phyloP scores from a whole-genome alignment of 208 protist genomes.

The Trypanosoma rangeli region DNA sequence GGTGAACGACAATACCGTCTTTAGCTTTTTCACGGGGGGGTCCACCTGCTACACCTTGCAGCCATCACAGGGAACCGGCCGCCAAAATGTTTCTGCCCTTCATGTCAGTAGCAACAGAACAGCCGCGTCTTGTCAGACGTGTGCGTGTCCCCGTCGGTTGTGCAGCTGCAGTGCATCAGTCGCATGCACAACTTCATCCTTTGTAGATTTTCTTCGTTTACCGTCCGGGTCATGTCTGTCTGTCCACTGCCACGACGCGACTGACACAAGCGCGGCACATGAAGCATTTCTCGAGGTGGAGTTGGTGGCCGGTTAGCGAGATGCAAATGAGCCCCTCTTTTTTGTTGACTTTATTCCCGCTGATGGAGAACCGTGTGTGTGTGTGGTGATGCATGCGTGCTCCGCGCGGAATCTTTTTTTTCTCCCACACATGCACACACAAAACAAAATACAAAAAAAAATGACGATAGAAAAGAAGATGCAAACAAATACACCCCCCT shows the following conservation, averaged over 20 bases:
- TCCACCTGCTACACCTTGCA: conserved; percentile 18
- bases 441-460: not conserved
- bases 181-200: conserved; percentile 43
- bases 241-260: conserved; percentile 43
- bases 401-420: not conserved
- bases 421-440: conserved; percentile 1
- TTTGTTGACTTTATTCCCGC: not conserved
- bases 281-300: conserved; percentile 67
- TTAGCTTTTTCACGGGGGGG: conserved; percentile 19
- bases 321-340: not conserved
- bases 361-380: not conserved
- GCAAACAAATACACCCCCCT: too few relatives aligned
- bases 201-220: conserved; percentile 47
- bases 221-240: conserved; percentile 33
- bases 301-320: conserved; percentile 28
- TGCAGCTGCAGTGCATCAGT: conserved; percentile 39
- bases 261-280: conserved; percentile 27
- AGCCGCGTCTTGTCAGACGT: not conserved
- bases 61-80: not conserved
- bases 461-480: too few relatives aligned
- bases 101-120: not conserved
- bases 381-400: not conserved
- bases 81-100: not conserved
- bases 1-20: conserved; percentile 17
- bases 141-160: not conserved